Conservation (phyloP, 2,329 filamentous ascomycete genomes). For the Ambrosiella xylebori region DNA sequence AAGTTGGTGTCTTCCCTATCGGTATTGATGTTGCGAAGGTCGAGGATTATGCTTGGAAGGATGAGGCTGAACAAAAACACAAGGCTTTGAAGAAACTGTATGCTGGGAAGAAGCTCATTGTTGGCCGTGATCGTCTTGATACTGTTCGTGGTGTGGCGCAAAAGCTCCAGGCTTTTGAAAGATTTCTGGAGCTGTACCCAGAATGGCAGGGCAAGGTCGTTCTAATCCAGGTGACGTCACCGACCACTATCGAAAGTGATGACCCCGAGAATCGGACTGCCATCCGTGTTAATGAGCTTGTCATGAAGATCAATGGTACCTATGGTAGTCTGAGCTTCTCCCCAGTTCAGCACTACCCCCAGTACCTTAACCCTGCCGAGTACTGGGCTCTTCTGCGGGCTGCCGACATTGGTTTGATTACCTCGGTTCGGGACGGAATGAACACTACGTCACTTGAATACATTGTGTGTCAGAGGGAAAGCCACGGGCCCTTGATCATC, state of each 20-base stretch:
- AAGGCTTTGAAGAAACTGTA: conserved; percentile 59
- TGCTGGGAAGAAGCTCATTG: conserved; percentile 82
- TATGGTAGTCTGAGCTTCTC: conserved; percentile 80
- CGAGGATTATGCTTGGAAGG: conserved; percentile 54
- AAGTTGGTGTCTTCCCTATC: conserved; percentile 86
- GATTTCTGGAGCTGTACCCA: conserved; percentile 77
- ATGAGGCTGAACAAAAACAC: conserved; percentile 54
- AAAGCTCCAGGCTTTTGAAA: conserved; percentile 86
- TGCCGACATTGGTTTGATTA: conserved; percentile 84
- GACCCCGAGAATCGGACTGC: conserved; percentile 65
- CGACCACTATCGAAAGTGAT: conserved; percentile 63
- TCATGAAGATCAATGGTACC: conserved; percentile 77
- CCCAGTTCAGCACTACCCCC: conserved; percentile 85
- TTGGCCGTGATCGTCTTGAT: conserved; percentile 85
- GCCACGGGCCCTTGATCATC: conserved; percentile 73
- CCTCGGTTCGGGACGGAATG: conserved; percentile 92
- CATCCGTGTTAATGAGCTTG: conserved; percentile 76
- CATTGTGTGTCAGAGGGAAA: conserved; percentile 76
- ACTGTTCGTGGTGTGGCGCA: conserved; percentile 87
- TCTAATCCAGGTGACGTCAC: conserved; percentile 85
- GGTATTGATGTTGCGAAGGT: conserved; percentile 80
- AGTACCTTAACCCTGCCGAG: conserved; percentile 77
- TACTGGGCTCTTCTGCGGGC: conserved; percentile 88
- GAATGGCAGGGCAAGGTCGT: conserved; percentile 88
- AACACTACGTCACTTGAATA: conserved; percentile 95